These are phyloP conservation scores for Przewalskia tangutica DNA, from an alignment of 257 asterid species.

Conservation along the genomic window DNA sequence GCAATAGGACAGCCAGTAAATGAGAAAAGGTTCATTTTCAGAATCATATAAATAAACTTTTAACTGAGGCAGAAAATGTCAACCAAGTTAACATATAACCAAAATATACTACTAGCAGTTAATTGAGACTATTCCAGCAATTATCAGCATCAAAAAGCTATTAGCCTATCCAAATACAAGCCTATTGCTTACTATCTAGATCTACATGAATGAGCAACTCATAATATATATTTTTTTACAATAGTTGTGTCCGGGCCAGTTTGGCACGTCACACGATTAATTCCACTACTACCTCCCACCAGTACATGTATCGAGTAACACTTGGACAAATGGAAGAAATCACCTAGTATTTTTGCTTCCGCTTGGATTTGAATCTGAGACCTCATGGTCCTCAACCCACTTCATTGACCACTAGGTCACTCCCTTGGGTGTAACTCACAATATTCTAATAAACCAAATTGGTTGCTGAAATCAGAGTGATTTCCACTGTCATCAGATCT, in stretches of 20 bases:
- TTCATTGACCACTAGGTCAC: no score
- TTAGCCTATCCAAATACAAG: not conserved
- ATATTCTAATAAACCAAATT: not conserved
- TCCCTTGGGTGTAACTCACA: no score
- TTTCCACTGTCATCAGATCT: not conserved
- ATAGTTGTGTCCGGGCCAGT: no score
- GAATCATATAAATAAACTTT: not conserved
- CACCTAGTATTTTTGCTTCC: no score
- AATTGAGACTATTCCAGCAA: not conserved
- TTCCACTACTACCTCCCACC: no score
- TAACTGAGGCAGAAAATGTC: not conserved
- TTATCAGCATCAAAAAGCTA: not conserved
- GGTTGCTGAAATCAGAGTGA: not conserved
- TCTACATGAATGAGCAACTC: not conserved
- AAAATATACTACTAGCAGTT: not conserved
- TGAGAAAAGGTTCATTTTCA: not conserved
- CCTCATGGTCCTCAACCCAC: no score
- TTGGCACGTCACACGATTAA: no score
- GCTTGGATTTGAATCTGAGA: no score
- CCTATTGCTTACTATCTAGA: not conserved
- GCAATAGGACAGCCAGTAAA: not conserved
- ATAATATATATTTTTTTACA: not conserved
- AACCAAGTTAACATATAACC: not conserved
- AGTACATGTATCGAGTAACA: no score
- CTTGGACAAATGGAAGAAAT: no score